Conservation (phyloP, 1,139 yeast genomes). For the Yarrowia galli region DNA sequence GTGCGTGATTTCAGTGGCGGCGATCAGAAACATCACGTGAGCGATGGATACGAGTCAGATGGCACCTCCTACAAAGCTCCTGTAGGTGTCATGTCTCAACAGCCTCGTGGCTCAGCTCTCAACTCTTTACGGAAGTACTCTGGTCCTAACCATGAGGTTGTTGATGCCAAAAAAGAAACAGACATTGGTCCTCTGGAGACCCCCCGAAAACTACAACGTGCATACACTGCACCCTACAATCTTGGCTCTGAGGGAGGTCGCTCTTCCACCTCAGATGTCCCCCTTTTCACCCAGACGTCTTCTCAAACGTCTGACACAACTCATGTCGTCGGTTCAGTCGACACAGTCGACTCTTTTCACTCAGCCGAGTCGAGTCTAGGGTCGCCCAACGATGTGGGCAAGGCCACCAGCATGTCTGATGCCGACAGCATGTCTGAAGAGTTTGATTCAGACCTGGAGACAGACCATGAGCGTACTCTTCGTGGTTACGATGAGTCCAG, state of each 20-base stretch:
- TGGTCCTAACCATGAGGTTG: background rate
- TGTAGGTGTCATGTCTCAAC: constrained; percentile 21
- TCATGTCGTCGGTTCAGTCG: constrained; percentile 8
- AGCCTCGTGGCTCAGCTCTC: constrained; percentile 10
- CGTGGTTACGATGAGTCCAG: constrained; percentile 1
- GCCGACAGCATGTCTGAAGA: constrained; percentile 21
- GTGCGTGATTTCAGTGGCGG: constrained; percentile 3
- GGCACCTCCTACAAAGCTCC: background rate
- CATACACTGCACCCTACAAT: constrained; percentile 14
- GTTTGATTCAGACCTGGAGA: constrained; percentile 9
- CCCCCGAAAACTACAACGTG: background rate
- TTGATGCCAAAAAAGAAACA: background rate
- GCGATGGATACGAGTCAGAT: background rate
- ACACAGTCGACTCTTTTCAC: constrained; percentile 18
- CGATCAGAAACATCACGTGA: background rate
- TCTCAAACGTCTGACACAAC: constrained; percentile 22
- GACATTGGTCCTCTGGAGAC: background rate
- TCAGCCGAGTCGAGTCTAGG: constrained; percentile 20
- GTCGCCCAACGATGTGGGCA: background rate
- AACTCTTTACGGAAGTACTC: constrained; percentile 3
- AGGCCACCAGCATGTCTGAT: background rate
- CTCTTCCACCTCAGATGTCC: constrained; percentile 8
- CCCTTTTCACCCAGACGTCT: constrained; percentile 25
- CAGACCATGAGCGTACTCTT: background rate
- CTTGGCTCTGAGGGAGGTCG: constrained; percentile 3